These are phyloP conservation scores for Hydnomerulius pinastri DNA, from an alignment of 768 basidiomycete genomes.

Conservation along the genomic window DNA sequence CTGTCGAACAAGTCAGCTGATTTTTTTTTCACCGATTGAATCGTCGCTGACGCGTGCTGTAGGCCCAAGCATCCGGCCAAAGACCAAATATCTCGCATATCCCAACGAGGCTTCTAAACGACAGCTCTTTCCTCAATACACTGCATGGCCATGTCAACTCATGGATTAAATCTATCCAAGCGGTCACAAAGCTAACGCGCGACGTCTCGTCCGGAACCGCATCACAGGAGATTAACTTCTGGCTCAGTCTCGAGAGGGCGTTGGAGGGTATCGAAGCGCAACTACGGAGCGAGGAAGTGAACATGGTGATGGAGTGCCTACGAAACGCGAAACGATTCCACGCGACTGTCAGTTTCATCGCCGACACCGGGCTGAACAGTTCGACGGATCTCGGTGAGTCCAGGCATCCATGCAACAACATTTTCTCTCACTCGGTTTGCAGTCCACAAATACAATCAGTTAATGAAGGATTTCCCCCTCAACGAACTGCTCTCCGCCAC, in stretches of 20 bases:
- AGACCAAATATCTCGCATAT: constrained; percentile 78
- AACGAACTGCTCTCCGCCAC: constrained; percentile 97
- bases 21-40: constrained; percentile 33
- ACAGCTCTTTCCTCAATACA: constrained; percentile 90
- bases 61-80: constrained; percentile 51
- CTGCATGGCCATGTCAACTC: constrained; percentile 92
- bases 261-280: constrained; percentile 93
- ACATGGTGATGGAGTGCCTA: constrained; percentile 90
- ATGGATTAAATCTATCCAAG: constrained; percentile 98
- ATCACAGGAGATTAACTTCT: constrained; percentile 99
- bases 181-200: constrained; percentile 92
- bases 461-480: constrained; percentile 99
- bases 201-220: constrained; percentile 95
- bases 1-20: constrained; percentile 67
- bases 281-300: constrained; percentile 87
- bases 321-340: constrained; percentile 96
- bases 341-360: constrained; percentile 96
- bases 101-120: constrained; percentile 73
- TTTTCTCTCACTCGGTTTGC: neutral
- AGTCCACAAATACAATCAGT: constrained; percentile 97
- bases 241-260: constrained; percentile 92
- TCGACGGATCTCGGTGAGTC: constrained; percentile 77
- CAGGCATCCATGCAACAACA: neutral
- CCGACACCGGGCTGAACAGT: constrained; percentile 95
- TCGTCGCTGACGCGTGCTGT: constrained; percentile 10